Evolutionary conservation across 1,139 yeast genomes (phyloP).

Genomic region (Arxiozyma telluris): DNA sequence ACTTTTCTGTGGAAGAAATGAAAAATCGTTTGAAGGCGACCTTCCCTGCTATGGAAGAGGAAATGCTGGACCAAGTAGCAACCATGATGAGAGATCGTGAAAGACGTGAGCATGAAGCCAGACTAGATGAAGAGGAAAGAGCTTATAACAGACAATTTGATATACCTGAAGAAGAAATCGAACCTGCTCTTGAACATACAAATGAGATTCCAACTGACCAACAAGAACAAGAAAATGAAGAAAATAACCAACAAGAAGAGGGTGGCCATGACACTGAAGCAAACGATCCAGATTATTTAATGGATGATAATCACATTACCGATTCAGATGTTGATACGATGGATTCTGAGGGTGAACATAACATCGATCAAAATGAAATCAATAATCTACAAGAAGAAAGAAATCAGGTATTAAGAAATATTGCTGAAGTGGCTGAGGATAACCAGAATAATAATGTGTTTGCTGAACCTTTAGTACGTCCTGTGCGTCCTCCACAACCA

Average conservation of each 20-base stretch:
- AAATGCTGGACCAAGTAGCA: slow-evolving; percentile 22
- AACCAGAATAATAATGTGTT: slow-evolving; percentile 8
- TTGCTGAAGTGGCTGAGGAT: background rate
- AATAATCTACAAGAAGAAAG: slow-evolving; percentile 1
- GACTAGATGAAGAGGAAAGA: slow-evolving; percentile 13
- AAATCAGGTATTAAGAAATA: background rate
- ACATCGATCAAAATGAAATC: slow-evolving; percentile 1
- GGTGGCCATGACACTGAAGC: slow-evolving; percentile 11
- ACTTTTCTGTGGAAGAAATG: slow-evolving; percentile 34
- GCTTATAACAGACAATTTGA: slow-evolving; percentile 3
- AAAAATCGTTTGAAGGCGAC: slow-evolving; percentile 21
- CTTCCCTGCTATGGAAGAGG: slow-evolving; percentile 28
- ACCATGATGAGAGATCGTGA: slow-evolving; percentile 24
- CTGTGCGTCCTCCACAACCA: slow-evolving; percentile 3
- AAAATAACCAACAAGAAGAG: slow-evolving; percentile 9
- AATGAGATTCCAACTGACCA: background rate
- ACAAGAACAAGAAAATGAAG: background rate
- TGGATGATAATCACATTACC: slow-evolving; percentile 6
- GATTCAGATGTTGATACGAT: slow-evolving; percentile 3
- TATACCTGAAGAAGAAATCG: slow-evolving; percentile 10
- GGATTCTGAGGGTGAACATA: slow-evolving; percentile 2
- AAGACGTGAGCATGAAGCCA: slow-evolving; percentile 12
- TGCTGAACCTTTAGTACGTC: slow-evolving; percentile 5
- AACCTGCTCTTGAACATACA: background rate
- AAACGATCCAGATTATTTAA: slow-evolving; percentile 12